These are phyloP conservation scores for Eutrema salsugineum DNA, from an alignment of 441 rosid genomes.

Conservation along the genomic window DNA sequence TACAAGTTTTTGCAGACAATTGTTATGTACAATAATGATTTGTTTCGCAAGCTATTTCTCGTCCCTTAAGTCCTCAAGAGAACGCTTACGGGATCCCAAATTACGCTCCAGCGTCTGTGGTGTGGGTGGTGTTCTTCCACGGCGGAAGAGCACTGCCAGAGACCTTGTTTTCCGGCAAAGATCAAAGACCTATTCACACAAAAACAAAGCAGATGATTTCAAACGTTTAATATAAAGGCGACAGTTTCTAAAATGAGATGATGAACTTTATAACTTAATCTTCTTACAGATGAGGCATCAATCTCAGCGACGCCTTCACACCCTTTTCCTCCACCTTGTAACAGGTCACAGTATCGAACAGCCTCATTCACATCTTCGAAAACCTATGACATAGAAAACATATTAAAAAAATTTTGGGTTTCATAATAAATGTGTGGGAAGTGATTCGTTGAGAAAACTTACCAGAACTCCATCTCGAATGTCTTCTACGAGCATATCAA, in stretches of 20 bases:
- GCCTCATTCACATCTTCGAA: slow-evolving; percentile 96
- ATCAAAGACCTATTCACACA: slow-evolving; percentile 68
- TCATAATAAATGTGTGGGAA: neutral
- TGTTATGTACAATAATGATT: neutral
- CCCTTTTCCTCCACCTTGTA: slow-evolving; percentile 93
- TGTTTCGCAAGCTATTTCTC: neutral
- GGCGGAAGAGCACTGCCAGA: slow-evolving; percentile 81
- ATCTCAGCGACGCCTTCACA: slow-evolving; percentile 98
- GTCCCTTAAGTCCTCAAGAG: slow-evolving; percentile 66
- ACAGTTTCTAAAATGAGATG: neutral
- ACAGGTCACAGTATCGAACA: slow-evolving; percentile 76
- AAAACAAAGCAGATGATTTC: neutral
- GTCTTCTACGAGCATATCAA: slow-evolving; percentile 96
- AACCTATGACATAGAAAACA: slow-evolving; percentile 39
- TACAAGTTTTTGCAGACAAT: neutral
- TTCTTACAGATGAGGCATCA: slow-evolving; percentile 92
- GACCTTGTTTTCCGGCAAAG: slow-evolving; percentile 84
- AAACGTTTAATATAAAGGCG: neutral
- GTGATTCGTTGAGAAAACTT: slow-evolving; percentile 31
- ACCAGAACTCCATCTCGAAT: slow-evolving; percentile 88
- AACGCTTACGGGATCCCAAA: slow-evolving; percentile 83
- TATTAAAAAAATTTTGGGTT: neutral
- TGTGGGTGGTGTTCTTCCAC: slow-evolving; percentile 86
- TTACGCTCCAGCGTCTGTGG: slow-evolving; percentile 89
- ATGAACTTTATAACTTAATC: neutral